Evolutionary conservation across 805 yeast species (phyloP), one percentile per base, ranked within the genome.

Genomic region (Tetrapisispora taiwanensis): DNA sequence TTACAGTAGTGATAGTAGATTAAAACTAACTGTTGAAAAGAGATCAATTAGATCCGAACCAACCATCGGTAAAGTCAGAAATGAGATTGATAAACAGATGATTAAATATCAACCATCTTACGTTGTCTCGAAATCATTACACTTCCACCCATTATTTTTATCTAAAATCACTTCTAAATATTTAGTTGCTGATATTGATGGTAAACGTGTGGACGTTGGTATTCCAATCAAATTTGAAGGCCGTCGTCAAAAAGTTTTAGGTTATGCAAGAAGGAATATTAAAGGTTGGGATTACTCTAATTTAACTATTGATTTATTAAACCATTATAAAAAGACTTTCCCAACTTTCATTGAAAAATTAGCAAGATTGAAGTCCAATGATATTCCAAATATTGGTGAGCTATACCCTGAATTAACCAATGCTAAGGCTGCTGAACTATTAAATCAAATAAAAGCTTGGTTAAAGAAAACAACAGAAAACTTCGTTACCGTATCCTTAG

Each of bases 221-320:
- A 69, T 92, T 50, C 84, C 82, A 46, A 70, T 92, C 61, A 89
- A 89, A 65, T 84, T 81, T 63, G 95, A 89, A 51, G 76, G 76
- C 19, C 76, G 77, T 47, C 77, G 87, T 52, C 74, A 76, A 55
- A 90, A 90, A 63, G 97, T 86, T 3, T 71, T 89, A 49, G 98
- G 97, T 4, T 90, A 79, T 66, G 79, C 96, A 1, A 74, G 79
- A 47, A 78, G 80, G 55, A 69, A 65, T 35, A 74, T 69, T 22
- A 70, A 71, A 41, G 80, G 78, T 19, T 92, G 98, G 98, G 87
- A 80, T 53, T 92, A 71, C 62, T 84, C 94, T 50, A 79, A 77
- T 9, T 67, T 81, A 52, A 94, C 97, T 0, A 64, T 84, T 33
- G 71, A 74, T 30, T 68, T 89, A 49, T 62, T 92, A 39, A 66